Percentiles rank a stretch among this genome's conserved stretches.
phyloP scores from a whole-genome alignment of 1,284 basidiomycete species.

The Puccinia polysora region DNA sequence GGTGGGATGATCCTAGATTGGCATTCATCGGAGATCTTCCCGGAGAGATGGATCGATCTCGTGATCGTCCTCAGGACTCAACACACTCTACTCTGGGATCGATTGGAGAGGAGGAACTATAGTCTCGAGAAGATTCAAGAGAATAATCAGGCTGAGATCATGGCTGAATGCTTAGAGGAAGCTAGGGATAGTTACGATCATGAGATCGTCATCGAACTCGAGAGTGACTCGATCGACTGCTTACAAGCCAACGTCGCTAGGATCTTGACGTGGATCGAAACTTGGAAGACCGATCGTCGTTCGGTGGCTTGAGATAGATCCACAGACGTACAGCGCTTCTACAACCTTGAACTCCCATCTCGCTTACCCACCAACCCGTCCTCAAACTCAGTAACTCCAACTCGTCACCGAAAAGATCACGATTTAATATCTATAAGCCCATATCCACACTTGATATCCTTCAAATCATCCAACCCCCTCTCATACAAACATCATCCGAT shows the following conservation, averaged over 20 bases:
- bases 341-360: too few relatives aligned
- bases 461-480: too few relatives aligned
- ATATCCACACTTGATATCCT: too few relatives aligned
- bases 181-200: slow-evolving; percentile 76
- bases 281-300: slow-evolving; percentile 71
- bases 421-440: too few relatives aligned
- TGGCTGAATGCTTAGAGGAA: slow-evolving; percentile 85
- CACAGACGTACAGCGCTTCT: too few relatives aligned
- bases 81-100: slow-evolving; percentile 82
- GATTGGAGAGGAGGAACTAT: slow-evolving; percentile 85
- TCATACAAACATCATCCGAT: too few relatives aligned
- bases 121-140: slow-evolving; percentile 90
- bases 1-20: slow-evolving; percentile 91
- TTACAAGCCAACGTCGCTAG: slow-evolving; percentile 79
- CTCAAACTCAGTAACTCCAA: too few relatives aligned
- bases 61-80: slow-evolving; percentile 88
- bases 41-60: slow-evolving; percentile 95
- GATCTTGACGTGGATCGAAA: slow-evolving; percentile 76
- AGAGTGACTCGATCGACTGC: slow-evolving; percentile 72
- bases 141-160: slow-evolving; percentile 98
- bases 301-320: too few relatives aligned
- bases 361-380: too few relatives aligned
- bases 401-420: too few relatives aligned
- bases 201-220: slow-evolving; percentile 80
- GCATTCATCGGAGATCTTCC: slow-evolving; percentile 92